phyloP scores from a whole-genome alignment of 345 rosid species.

The Populus euphratica region DNA sequence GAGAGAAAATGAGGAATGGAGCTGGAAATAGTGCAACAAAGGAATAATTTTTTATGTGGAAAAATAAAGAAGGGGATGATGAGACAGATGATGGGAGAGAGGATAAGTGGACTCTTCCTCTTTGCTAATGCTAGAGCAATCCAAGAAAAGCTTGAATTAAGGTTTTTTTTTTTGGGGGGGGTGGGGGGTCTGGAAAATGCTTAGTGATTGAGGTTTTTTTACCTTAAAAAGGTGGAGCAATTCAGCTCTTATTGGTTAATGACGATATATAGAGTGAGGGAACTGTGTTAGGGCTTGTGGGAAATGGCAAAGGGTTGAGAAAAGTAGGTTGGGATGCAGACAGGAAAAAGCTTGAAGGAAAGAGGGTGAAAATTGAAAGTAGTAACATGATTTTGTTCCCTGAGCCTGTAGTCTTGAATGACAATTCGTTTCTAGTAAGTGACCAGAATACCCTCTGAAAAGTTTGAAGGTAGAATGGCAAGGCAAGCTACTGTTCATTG shows the following conservation, averaged over 20 bases:
- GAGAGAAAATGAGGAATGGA: constrained; percentile 6
- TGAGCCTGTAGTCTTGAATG: constrained; percentile 22
- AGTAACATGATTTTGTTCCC: constrained; percentile 29
- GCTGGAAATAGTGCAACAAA: constrained; percentile 12
- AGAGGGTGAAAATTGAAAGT: constrained; percentile 23
- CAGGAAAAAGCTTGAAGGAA: background rate
- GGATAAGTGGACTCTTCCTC: constrained; percentile 13
- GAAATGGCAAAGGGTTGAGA: background rate
- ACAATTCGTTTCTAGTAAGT: constrained; percentile 18
- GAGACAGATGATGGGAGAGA: constrained; percentile 30
- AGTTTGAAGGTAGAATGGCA: background rate
- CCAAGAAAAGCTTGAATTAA: constrained; percentile 5
- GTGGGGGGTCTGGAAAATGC: constrained; percentile 3
- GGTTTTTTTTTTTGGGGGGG: background rate
- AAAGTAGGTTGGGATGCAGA: constrained; percentile 25
- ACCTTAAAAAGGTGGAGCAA: constrained; percentile 16
- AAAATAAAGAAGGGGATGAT: background rate
- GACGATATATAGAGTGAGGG: background rate
- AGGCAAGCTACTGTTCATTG: background rate
- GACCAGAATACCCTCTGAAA: constrained; percentile 17
- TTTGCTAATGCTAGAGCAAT: constrained; percentile 19
- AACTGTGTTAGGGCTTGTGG: constrained; percentile 8
- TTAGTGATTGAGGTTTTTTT: background rate
- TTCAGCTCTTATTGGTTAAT: background rate
- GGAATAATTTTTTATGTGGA: constrained; percentile 7